Evolutionary conservation across 140 eudicot genomes (phyloP).

Genomic region (Stevia rebaudiana): DNA sequence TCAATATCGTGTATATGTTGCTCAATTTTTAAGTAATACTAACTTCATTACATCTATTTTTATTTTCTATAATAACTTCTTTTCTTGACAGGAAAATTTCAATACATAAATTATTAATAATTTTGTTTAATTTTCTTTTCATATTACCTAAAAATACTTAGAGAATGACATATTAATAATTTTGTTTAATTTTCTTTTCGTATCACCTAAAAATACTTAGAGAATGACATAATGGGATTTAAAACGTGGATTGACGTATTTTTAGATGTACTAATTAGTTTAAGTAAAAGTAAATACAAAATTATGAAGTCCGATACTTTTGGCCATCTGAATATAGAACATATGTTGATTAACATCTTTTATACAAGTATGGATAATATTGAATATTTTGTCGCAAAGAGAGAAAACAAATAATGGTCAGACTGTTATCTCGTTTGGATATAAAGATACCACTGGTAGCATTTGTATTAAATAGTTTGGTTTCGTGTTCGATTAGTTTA

Average conservation of each 20-base stretch:
- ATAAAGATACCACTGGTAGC: too few relatives aligned
- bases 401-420: too few relatives aligned
- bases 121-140: background rate
- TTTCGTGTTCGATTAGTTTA: too few relatives aligned
- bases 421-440: too few relatives aligned
- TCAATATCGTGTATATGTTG: conserved; percentile 19
- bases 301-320: background rate
- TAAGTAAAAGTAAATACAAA: background rate
- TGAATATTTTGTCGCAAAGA: too few relatives aligned
- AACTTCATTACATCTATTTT: background rate
- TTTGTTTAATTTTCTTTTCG: background rate
- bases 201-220: background rate
- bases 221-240: background rate
- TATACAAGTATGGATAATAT: too few relatives aligned
- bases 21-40: conserved; percentile 9
- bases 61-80: background rate
- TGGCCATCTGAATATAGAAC: background rate
- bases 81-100: too few relatives aligned
- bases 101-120: background rate
- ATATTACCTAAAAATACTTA: background rate
- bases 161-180: background rate
- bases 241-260: background rate
- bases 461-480: too few relatives aligned
- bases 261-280: background rate
- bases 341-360: background rate